Percentiles rank a stretch among this genome's conserved stretches.
phyloP scores from a whole-genome alignment of 2,329 filamentous ascomycete genomes.

The Nannizziopsis arthrosporioides region DNA sequence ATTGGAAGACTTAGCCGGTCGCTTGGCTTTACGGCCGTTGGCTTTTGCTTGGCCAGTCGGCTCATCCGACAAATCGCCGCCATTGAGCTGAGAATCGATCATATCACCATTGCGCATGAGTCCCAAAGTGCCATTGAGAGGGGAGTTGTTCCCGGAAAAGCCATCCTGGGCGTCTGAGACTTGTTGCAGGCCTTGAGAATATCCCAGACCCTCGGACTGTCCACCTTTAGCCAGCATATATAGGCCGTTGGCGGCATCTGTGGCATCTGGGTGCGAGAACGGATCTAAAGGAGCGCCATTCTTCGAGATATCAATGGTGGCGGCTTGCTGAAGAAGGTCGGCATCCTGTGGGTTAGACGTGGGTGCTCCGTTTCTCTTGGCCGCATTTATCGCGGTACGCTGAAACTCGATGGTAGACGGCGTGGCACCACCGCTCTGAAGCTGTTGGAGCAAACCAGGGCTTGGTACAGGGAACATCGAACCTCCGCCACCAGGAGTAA shows the following conservation, averaged over 20 bases:
- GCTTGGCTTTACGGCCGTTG: slow-evolving; percentile 58
- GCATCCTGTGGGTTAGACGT: slow-evolving; percentile 35
- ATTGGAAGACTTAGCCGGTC: slow-evolving; percentile 39
- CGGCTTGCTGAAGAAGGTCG: slow-evolving; percentile 25
- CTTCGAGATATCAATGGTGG: slow-evolving; percentile 37
- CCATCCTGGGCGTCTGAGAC: slow-evolving; percentile 1
- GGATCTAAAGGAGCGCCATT: slow-evolving; percentile 47
- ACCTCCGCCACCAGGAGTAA: slow-evolving; percentile 88
- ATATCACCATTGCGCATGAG: slow-evolving; percentile 45
- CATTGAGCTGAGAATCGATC: slow-evolving; percentile 39
- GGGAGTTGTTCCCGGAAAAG: slow-evolving; percentile 27
- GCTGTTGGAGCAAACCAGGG: slow-evolving; percentile 64
- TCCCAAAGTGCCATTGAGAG: slow-evolving; percentile 25
- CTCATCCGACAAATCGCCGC: slow-evolving; percentile 56
- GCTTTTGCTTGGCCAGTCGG: slow-evolving; percentile 57
- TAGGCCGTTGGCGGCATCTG: slow-evolving; percentile 87
- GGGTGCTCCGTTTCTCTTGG: slow-evolving; percentile 44
- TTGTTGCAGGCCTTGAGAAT: slow-evolving; percentile 26
- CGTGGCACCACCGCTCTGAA: slow-evolving; percentile 71
- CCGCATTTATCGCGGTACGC: slow-evolving; percentile 74
- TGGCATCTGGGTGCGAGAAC: slow-evolving; percentile 78
- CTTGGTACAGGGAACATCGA: slow-evolving; percentile 94
- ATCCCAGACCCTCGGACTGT: slow-evolving; percentile 47
- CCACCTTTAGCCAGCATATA: slow-evolving; percentile 68
- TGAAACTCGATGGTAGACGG: slow-evolving; percentile 91